phyloP scores from a whole-genome alignment of 2,329 filamentous ascomycete species.

The Graphium sp. region DNA sequence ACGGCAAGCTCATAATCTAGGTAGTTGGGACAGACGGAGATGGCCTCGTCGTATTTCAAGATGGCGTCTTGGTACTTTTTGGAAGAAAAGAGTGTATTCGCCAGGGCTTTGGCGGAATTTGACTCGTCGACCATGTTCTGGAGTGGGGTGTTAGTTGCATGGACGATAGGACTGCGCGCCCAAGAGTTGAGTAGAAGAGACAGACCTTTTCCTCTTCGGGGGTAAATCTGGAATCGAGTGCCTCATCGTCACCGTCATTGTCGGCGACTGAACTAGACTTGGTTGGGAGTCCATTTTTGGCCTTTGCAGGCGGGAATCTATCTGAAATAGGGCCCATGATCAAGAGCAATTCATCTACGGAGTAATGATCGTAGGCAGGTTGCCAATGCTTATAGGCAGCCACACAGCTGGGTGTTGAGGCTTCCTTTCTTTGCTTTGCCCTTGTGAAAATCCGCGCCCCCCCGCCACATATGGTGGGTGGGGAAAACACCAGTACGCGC shows the following conservation, averaged over 20 bases:
- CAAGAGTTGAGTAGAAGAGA: slow-evolving; percentile 4
- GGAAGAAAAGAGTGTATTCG: slow-evolving; percentile 63
- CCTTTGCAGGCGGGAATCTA: no score
- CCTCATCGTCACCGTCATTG: slow-evolving; percentile 11
- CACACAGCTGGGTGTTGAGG: no score
- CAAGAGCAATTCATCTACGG: no score
- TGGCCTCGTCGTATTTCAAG: slow-evolving; percentile 64
- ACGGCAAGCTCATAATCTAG: slow-evolving; percentile 80
- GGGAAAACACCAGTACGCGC: no score
- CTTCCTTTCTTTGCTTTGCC: no score
- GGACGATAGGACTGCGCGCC: neutral
- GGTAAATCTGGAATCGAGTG: slow-evolving; percentile 23
- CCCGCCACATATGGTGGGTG: no score
- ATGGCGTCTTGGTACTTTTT: slow-evolving; percentile 64
- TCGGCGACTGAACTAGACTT: neutral
- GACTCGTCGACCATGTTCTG: slow-evolving; percentile 56
- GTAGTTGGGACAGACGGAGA: slow-evolving; percentile 65
- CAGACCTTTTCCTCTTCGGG: slow-evolving; percentile 40
- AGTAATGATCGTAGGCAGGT: no score
- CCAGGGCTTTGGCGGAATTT: slow-evolving; percentile 53
- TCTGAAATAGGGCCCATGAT: no score
- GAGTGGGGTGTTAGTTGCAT: slow-evolving; percentile 3
- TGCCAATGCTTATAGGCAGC: no score
- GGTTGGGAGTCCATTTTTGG: no score
- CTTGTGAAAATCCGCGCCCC: no score